A percentile compares a stretch with the other conserved stretches of the same genome.
These are phyloP conservation scores for Trichothecium sympodiale DNA, from an alignment of 2,329 filamentous ascomycete genomes.

Conservation along the genomic window DNA sequence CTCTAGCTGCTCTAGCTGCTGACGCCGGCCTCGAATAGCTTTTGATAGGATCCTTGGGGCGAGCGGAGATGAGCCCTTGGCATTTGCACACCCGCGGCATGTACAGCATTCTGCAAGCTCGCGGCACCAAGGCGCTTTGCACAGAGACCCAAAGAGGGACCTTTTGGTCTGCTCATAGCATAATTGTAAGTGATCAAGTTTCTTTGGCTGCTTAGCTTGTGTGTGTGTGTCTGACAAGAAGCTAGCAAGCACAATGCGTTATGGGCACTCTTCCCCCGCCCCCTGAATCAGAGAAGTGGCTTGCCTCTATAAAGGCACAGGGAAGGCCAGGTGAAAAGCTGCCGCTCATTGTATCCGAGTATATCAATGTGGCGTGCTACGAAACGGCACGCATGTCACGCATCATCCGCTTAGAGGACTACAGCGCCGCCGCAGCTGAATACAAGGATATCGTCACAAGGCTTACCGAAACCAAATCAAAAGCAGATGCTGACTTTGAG, in stretches of 20 bases:
- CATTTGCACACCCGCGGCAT: conserved; percentile 24
- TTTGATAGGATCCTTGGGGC: conserved; percentile 24
- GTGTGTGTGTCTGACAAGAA: no score
- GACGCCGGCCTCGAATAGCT: no score
- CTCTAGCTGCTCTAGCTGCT: no score
- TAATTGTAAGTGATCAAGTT: conserved; percentile 24
- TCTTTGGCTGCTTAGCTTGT: no score
- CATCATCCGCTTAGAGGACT: conserved; percentile 16
- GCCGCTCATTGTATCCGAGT: conserved; percentile 15
- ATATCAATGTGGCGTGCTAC: conserved; percentile 15
- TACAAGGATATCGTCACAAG: conserved; percentile 14
- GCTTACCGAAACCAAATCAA: conserved; percentile 14
- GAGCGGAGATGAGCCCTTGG: conserved; percentile 19
- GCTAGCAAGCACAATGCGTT: conserved; percentile 25
- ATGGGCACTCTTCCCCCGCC: conserved; percentile 20
- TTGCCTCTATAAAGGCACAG: conserved; percentile 15
- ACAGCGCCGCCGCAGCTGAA: conserved; percentile 14
- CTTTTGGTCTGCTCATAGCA: conserved; percentile 27
- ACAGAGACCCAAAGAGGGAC: conserved; percentile 14
- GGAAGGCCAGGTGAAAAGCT: conserved; percentile 14
- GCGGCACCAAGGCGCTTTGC: conserved; percentile 16
- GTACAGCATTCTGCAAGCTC: conserved; percentile 22
- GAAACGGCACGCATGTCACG: conserved; percentile 15
- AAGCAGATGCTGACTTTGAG: conserved; percentile 1
- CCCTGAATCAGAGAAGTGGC: conserved; percentile 24